These are phyloP conservation scores for Psilocybe tampanensis DNA, from an alignment of 768 basidiomycete genomes.

Conservation along the genomic window DNA sequence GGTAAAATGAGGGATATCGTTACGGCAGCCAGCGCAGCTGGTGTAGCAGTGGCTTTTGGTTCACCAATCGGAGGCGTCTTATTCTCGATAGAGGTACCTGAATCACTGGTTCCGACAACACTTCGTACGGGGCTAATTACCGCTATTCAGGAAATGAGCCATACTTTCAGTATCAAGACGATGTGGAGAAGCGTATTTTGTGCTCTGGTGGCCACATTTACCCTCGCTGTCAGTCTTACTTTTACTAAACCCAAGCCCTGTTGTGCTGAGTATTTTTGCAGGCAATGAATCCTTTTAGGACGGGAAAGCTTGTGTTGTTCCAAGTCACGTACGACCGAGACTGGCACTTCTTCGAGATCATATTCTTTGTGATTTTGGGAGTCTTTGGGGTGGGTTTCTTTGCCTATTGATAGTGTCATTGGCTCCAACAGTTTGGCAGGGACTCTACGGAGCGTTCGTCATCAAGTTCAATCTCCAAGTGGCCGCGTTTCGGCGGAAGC, in stretches of 20 bases:
- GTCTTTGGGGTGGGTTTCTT: slow-evolving; percentile 80
- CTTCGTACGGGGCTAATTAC: background rate
- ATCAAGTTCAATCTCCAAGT: slow-evolving; percentile 97
- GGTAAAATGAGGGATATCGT: slow-evolving; percentile 89
- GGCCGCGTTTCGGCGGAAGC: slow-evolving; percentile 91
- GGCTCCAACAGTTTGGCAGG: slow-evolving; percentile 47
- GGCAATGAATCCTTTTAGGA: slow-evolving; percentile 98
- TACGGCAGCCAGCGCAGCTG: slow-evolving; percentile 95
- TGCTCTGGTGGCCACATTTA: slow-evolving; percentile 95
- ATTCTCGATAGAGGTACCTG: slow-evolving; percentile 91
- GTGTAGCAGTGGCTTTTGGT: slow-evolving; percentile 98
- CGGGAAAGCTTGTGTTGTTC: slow-evolving; percentile 96
- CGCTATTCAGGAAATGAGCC: slow-evolving; percentile 88
- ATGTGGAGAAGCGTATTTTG: slow-evolving; percentile 99
- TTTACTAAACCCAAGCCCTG: background rate
- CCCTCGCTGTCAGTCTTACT: slow-evolving; percentile 81
- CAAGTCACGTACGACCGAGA: slow-evolving; percentile 97
- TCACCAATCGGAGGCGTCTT: slow-evolving; percentile 97
- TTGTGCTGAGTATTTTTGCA: slow-evolving; percentile 29
- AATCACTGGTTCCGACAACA: background rate
- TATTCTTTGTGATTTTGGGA: slow-evolving; percentile 94
- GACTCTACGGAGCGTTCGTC: slow-evolving; percentile 95
- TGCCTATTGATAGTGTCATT: slow-evolving; percentile 4
- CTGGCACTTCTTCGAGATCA: slow-evolving; percentile 99
- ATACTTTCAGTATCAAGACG: slow-evolving; percentile 94